Evolutionary conservation across 1,139 yeast species (phyloP).

Genomic region (Candida frijolesensis): DNA sequence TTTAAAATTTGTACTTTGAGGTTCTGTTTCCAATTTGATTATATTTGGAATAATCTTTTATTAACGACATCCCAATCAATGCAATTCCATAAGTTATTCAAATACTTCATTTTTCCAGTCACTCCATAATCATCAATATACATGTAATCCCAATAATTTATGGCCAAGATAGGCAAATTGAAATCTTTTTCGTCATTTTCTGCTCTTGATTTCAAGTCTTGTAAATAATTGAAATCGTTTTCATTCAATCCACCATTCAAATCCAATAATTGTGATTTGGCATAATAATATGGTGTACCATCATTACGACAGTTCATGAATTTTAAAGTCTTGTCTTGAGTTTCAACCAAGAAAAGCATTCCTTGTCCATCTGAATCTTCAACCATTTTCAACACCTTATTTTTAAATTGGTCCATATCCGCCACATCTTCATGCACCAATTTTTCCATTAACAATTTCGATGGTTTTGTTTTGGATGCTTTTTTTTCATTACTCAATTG

Average conservation of each 20-base stretch:
- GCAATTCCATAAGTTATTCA: constrained; percentile 75
- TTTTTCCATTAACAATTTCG: constrained; percentile 49
- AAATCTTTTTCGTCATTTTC: constrained; percentile 56
- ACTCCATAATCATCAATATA: constrained; percentile 84
- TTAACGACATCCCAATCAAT: constrained; percentile 88
- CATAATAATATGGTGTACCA: constrained; percentile 86
- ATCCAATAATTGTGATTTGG: constrained; percentile 75
- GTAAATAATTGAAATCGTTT: constrained; percentile 50
- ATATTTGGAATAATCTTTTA: constrained; percentile 53
- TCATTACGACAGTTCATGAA: constrained; percentile 74
- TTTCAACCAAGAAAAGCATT: constrained; percentile 86
- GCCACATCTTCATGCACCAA: constrained; percentile 39
- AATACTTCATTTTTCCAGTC: constrained; percentile 70
- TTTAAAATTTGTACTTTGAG: too few species aligned
- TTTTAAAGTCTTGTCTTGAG: constrained; percentile 63
- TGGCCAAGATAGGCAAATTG: constrained; percentile 75
- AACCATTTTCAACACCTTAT: constrained; percentile 56
- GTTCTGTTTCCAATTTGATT: not conserved
- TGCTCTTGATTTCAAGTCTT: constrained; percentile 49
- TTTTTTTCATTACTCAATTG: constrained; percentile 49
- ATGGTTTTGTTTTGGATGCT: constrained; percentile 45
- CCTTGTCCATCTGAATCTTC: constrained; percentile 69
- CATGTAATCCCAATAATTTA: constrained; percentile 89
- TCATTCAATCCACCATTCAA: constrained; percentile 70
- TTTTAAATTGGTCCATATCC: constrained; percentile 54